phyloP scores from a whole-genome alignment of 106 monocot genomes.

The Acanthochlamys bracteata region DNA sequence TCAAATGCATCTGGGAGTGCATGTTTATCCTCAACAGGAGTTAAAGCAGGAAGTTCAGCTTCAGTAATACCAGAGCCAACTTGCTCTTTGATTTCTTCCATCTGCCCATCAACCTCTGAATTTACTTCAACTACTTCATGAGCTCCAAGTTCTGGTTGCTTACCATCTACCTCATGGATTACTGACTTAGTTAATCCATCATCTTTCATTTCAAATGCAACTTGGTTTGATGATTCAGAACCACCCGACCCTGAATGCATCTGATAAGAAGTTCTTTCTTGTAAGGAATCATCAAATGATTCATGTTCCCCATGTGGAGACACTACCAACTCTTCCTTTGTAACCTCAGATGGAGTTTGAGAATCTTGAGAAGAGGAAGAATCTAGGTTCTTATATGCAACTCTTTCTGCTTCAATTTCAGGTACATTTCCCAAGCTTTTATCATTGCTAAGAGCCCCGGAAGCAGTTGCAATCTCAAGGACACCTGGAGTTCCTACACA shows the following conservation, averaged over 20 bases:
- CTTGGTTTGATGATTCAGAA: slow-evolving; percentile 10
- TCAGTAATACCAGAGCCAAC: not conserved
- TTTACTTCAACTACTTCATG: not conserved
- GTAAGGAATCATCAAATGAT: not conserved
- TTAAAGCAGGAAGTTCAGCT: slow-evolving; percentile 8
- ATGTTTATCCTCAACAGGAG: no score
- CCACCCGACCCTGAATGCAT: slow-evolving; percentile 8
- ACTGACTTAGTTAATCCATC: not conserved
- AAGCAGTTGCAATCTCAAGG: not conserved
- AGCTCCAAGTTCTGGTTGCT: not conserved
- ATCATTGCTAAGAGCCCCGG: not conserved
- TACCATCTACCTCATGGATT: not conserved
- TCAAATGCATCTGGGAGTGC: no score
- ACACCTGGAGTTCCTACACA: not conserved
- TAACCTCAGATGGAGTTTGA: slow-evolving; percentile 1
- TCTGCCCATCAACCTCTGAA: not conserved
- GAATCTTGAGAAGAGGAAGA: slow-evolving; percentile 2
- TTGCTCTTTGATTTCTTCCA: not conserved
- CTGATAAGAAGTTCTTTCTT: slow-evolving; percentile 8
- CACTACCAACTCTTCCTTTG: slow-evolving; percentile 2
- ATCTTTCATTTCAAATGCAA: not conserved
- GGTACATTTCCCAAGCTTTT: not conserved
- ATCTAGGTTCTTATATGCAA: not conserved
- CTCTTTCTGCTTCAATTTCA: slow-evolving; percentile 6
- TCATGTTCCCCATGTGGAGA: slow-evolving; percentile 7